Base-by-base conservation (phyloP, 169 alveolate species). In the Cryptosporidium tyzzeri region DNA sequence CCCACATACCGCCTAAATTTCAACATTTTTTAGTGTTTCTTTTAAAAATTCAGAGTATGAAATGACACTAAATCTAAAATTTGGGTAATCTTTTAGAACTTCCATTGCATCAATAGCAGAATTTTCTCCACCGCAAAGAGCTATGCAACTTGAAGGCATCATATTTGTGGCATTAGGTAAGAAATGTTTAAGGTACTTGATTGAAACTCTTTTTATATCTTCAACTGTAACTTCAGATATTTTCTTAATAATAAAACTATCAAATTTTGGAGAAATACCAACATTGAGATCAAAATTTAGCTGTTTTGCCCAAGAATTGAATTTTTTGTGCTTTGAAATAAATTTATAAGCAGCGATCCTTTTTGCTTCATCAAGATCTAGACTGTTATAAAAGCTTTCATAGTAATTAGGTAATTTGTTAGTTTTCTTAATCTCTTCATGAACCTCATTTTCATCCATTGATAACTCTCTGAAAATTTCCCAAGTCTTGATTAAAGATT, bases 401-500 rank as follows among this genome's bases (percentile, higher is more conserved):
- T 62, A 73, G 29, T 73, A 41, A 12, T 50, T 29, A 0, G 70
- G 70, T 8, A 53, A n/a, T 55, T 31, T 73, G 6, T 44, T 44
- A 21, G 23, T 53, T 16, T 51, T 53, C 18, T 73, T 35, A 2
- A 51, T 55, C 33, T 73, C 51, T 16, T 51, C 44, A 58, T 14
- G 0, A 39, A 73, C 7, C 55, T 73, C 86, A 35, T 37, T 62
- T 58, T 73, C 86, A 53, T 53, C 68, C 44, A 73, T 37, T 2
- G 86, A 62, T 3, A 80, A 37, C 16, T 80, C 89, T 21, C 39
- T n/a, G 16, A 80, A 80, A 62, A 62, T 45, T 21, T 62, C 69
- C 89, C 89, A 80, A n/a, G 89, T 80, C n/a, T 41, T 80, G 44
- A 80, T n/a, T 12, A 80, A 33, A 14, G 80, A 80, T 29, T 65